phyloP scores from a whole-genome alignment of 2,329 filamentous ascomycete species.

The Aspergillus oerlinghausenensis region DNA sequence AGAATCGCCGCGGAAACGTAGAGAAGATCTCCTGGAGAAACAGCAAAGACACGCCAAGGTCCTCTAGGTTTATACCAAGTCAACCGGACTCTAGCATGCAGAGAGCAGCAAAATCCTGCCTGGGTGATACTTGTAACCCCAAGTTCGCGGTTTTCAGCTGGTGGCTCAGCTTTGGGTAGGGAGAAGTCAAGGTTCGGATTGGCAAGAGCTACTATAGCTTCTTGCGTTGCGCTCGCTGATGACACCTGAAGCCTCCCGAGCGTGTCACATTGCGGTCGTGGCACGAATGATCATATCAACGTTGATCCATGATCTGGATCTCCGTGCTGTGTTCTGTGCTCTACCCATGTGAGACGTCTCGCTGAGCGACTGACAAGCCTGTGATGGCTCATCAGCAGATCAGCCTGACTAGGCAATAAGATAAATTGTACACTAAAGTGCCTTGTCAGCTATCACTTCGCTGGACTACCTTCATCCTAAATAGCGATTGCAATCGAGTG shows the following conservation, averaged over 20 bases:
- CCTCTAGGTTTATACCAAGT: not conserved
- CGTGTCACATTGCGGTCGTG: too few relatives aligned
- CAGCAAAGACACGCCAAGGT: conserved; percentile 2
- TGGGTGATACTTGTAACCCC: not conserved
- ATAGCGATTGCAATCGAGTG: not conserved
- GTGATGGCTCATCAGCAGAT: not conserved
- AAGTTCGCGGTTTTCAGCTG: too few relatives aligned
- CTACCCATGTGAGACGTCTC: too few relatives aligned
- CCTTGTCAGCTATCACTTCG: not conserved
- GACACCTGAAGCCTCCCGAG: too few relatives aligned
- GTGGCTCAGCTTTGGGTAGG: too few relatives aligned
- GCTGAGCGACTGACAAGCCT: too few relatives aligned
- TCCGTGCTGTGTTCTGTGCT: too few relatives aligned
- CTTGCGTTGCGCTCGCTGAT: too few relatives aligned
- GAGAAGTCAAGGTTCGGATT: too few relatives aligned
- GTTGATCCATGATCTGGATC: too few relatives aligned
- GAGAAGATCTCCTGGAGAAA: conserved; percentile 3
- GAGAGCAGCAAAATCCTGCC: conserved; percentile 5
- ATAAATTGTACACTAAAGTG: not conserved
- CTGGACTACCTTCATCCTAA: not conserved
- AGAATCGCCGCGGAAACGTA: not conserved
- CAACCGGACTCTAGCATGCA: conserved; percentile 4
- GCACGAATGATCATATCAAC: too few relatives aligned
- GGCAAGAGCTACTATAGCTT: too few relatives aligned
- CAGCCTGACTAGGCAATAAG: not conserved